Evolutionary conservation across 1,284 basidiomycete genomes (phyloP).

Genomic region (Tylopilus sp.): DNA sequence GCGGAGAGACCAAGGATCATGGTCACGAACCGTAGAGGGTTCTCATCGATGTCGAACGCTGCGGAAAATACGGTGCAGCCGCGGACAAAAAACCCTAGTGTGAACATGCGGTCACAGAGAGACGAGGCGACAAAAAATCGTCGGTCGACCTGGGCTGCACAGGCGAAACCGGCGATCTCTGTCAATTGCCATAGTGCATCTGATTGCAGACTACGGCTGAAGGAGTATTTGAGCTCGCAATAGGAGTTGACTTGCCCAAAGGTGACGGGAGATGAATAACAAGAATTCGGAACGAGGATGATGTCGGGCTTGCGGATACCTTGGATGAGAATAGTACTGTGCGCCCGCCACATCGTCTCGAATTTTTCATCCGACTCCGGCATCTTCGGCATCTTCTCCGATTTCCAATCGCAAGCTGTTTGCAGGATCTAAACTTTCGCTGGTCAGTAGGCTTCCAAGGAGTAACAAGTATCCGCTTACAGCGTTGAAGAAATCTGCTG

Average conservation of each 20-base stretch:
- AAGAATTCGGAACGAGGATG: neutral
- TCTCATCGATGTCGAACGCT: neutral
- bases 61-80: neutral
- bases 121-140: neutral
- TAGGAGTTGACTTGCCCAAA: neutral
- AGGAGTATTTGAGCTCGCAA: neutral
- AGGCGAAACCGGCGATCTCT: neutral
- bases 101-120: neutral
- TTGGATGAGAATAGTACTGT: neutral
- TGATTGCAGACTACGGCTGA: neutral
- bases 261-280: neutral
- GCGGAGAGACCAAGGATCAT: neutral
- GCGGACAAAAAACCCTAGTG: neutral
- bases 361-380: neutral
- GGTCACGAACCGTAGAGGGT: neutral
- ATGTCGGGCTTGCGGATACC: neutral
- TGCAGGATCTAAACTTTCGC: neutral
- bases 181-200: neutral
- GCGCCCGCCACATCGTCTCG: neutral
- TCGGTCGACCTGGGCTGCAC: neutral
- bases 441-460: neutral
- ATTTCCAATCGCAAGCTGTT: neutral
- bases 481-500: neutral
- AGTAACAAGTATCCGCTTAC: neutral
- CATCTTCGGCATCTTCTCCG: neutral